phyloP scores from a whole-genome alignment of 2,329 filamentous ascomycete species.

The Pyrenophora tritici-repentis region DNA sequence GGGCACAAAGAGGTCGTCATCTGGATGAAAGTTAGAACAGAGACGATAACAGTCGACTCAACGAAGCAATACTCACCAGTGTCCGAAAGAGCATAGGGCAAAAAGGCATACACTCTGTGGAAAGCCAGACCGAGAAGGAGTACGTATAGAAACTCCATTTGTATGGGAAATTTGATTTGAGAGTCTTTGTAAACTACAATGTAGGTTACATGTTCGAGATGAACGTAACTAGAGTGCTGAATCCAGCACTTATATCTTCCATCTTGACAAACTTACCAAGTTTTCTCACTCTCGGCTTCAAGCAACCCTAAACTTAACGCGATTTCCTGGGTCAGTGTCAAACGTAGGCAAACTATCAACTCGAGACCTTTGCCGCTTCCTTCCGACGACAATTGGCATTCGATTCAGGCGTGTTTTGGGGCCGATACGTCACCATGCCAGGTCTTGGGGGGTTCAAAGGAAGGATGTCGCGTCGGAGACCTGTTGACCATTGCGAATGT shows the following conservation, averaged over 20 bases:
- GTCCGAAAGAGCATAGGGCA: not conserved
- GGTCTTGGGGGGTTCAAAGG: too few relatives aligned
- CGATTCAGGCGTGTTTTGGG: not conserved
- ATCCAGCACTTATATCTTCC: not conserved
- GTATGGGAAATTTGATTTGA: not conserved
- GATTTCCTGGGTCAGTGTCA: not conserved
- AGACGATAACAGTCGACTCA: not conserved
- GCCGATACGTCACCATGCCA: not conserved
- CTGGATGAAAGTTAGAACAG: not conserved
- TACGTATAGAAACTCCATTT: not conserved
- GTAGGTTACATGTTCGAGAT: not conserved
- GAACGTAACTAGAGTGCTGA: not conserved
- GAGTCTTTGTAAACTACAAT: not conserved
- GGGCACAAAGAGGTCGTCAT: not conserved
- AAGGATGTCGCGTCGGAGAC: too few relatives aligned
- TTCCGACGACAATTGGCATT: not conserved
- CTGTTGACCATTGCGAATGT: not conserved
- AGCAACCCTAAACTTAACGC: not conserved
- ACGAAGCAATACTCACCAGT: not conserved
- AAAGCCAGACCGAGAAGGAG: not conserved
- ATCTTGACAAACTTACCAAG: not conserved
- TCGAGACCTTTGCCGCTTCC: not conserved
- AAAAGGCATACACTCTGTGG: not conserved
- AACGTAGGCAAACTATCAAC: not conserved
- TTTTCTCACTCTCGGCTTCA: not conserved